These are phyloP conservation scores for Blechomonas ayalai DNA, from an alignment of 208 protist species.

Conservation along the genomic window DNA sequence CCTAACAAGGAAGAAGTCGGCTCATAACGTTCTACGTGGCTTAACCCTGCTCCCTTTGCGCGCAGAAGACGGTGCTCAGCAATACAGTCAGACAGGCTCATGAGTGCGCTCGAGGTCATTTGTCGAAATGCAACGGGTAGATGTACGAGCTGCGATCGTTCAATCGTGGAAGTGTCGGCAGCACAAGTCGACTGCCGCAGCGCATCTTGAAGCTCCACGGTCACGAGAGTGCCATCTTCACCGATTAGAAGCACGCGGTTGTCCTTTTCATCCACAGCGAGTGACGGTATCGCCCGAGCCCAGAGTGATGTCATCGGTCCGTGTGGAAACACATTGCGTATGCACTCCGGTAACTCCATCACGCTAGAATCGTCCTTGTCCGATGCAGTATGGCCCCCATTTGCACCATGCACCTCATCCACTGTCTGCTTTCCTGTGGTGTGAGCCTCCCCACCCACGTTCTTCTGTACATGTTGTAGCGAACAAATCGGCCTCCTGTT, in stretches of 20 bases:
- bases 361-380: too few relatives aligned
- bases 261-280: neutral
- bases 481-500: slow-evolving; percentile 4
- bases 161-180: neutral
- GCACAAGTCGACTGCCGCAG: slow-evolving; percentile 4
- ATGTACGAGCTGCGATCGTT: slow-evolving; percentile 1
- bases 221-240: slow-evolving; percentile 9
- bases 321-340: too few relatives aligned
- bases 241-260: slow-evolving; percentile 14
- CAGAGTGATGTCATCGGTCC: slow-evolving; percentile 19
- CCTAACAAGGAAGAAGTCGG: too few relatives aligned
- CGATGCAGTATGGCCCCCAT: too few relatives aligned
- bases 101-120: slow-evolving; percentile 8
- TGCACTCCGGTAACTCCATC: too few relatives aligned
- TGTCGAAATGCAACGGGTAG: slow-evolving; percentile 31
- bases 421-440: too few relatives aligned
- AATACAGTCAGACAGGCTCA: slow-evolving; percentile 9
- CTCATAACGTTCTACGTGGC: too few relatives aligned
- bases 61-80: too few relatives aligned
- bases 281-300: neutral
- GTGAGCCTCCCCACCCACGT: neutral
- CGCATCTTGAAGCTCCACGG: slow-evolving; percentile 5
- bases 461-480: slow-evolving; percentile 4
- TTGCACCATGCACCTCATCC: too few relatives aligned
- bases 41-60: too few relatives aligned